Percentiles rank a stretch among this genome's conserved stretches.
phyloP scores from a whole-genome alignment of 768 basidiomycete species.

The Nidularia sp. region DNA sequence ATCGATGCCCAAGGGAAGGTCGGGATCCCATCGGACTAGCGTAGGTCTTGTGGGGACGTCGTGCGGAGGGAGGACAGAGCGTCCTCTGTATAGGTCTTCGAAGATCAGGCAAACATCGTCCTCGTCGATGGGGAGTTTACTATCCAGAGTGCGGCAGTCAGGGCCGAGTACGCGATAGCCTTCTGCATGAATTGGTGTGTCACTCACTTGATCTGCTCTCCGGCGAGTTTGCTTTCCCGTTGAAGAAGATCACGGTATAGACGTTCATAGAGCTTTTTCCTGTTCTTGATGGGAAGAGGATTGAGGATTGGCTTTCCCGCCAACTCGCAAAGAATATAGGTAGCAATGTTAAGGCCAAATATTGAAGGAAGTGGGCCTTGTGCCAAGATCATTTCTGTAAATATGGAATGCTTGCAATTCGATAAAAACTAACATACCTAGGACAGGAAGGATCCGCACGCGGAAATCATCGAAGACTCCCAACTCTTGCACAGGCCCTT shows the following conservation, averaged over 20 bases:
- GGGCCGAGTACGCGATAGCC: too few species aligned
- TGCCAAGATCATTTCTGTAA: neutral
- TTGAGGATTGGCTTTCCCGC: slow-evolving; percentile 81
- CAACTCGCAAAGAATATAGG: slow-evolving; percentile 83
- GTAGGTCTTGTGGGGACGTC: slow-evolving; percentile 68
- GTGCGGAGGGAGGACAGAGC: slow-evolving; percentile 77
- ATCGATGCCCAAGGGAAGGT: slow-evolving; percentile 57
- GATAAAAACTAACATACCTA: slow-evolving; percentile 44
- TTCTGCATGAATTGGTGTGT: neutral
- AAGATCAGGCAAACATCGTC: slow-evolving; percentile 82
- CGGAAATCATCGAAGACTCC: slow-evolving; percentile 90
- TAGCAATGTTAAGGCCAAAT: slow-evolving; percentile 88
- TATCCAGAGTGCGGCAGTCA: slow-evolving; percentile 17
- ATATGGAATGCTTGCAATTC: neutral
- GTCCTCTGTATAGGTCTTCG: slow-evolving; percentile 81
- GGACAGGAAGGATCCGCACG: slow-evolving; percentile 88
- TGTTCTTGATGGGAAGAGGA: slow-evolving; percentile 81
- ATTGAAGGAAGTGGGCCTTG: slow-evolving; percentile 80
- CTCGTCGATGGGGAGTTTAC: slow-evolving; percentile 75
- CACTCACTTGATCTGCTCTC: slow-evolving; percentile 55
- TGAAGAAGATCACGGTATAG: slow-evolving; percentile 73
- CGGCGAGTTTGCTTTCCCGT: slow-evolving; percentile 68
- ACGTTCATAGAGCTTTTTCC: slow-evolving; percentile 79
- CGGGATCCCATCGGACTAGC: slow-evolving; percentile 78
- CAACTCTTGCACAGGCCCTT: slow-evolving; percentile 85